Evolutionary conservation across 2,329 filamentous ascomycete genomes (phyloP), one percentile per base, ranked within the genome.

Genomic region (Ophiostoma pallidulum): DNA sequence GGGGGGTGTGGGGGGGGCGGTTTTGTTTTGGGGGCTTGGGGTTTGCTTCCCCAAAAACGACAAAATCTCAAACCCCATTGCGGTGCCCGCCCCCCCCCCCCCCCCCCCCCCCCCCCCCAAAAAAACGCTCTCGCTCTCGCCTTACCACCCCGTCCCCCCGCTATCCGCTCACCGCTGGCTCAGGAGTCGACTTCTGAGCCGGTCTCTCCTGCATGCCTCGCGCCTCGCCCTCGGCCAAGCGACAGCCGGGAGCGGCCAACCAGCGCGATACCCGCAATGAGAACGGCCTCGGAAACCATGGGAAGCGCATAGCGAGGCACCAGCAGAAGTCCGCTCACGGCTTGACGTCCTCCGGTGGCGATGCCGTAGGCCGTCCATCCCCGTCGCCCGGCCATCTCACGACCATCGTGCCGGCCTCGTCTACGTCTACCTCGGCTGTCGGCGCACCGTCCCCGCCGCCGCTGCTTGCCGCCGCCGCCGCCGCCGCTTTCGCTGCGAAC

Each of bases 201-300:
- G 58, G 60, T 58, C 63, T 59, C 64, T 64, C 61, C 60, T 61
- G 73, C 73, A 80, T 80, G 76, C 75, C 76, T 79, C 76, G 76
- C 64, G 72, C 69, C 61, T 69, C 74, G 59, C 70, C 67, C 64
- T 72, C 72, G 64, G 65, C 70, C 64, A 80, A 80, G 73, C 75
- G 75, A 77, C 74, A 78, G 65, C 71, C 73, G 69, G 73, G 72
- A 68, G 72, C 72, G 63, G 67, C 67, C 56, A 83, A 73, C 69
- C 75, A 81, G 65, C 80, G 80, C 70, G 83, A 83, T 68, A 78
- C 74, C 61, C 80, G 84, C 66, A 84, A 94, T 70, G 89, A 95
- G 70, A 89, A 86, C 82, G 88, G 87, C 62, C 74, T 88, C 65
- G 84, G 89, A 74, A 82, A 82, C 60, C 80, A 84, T 45, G 83